Evolutionary conservation across 495 filamentous ascomycete species (phyloP).

Genomic region (Lasiosphaeris hirsuta): DNA sequence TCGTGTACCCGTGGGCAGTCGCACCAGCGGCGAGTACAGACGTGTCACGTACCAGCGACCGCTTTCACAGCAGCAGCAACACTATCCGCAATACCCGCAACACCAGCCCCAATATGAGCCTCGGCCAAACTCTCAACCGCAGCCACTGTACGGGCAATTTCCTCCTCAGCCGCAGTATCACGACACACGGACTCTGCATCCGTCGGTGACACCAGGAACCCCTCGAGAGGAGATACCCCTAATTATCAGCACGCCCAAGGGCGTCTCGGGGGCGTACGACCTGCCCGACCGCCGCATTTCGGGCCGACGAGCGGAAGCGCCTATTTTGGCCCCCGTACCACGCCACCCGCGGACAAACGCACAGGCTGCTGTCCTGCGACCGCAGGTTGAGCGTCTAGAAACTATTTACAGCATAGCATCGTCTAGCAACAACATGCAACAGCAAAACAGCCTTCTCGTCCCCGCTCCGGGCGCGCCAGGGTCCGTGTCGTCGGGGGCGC

Average conservation of each 20-base stretch:
- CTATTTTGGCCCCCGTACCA: slow-evolving; percentile 41
- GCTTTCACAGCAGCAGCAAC: slow-evolving; percentile 26
- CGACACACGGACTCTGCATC: slow-evolving; percentile 9
- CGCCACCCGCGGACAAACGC: slow-evolving; percentile 40
- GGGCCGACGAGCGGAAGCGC: slow-evolving; percentile 28
- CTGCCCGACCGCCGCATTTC: slow-evolving; percentile 28
- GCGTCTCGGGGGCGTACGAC: slow-evolving; percentile 44
- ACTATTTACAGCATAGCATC: slow-evolving; percentile 75
- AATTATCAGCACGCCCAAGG: slow-evolving; percentile 48
- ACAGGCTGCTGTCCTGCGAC: slow-evolving; percentile 39
- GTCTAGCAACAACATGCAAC: slow-evolving; percentile 61
- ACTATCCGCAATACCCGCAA: slow-evolving; percentile 21
- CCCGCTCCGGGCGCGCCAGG: slow-evolving; percentile 38
- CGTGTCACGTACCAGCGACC: slow-evolving; percentile 24
- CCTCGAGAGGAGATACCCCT: slow-evolving; percentile 40
- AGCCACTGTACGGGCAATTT: slow-evolving; percentile 21
- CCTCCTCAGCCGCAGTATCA: slow-evolving; percentile 15
- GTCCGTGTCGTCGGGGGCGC: slow-evolving; percentile 28
- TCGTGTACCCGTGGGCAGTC: slow-evolving; percentile 27
- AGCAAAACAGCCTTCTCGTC: slow-evolving; percentile 56
- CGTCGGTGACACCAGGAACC: slow-evolving; percentile 6
- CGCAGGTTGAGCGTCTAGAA: slow-evolving; percentile 61
- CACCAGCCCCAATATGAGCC: slow-evolving; percentile 13
- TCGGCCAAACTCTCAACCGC: slow-evolving; percentile 18
- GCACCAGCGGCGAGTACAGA: slow-evolving; percentile 11